Conservation (phyloP, 2,329 filamentous ascomycete species). For the Dothideomycetidae sp. region DNA sequence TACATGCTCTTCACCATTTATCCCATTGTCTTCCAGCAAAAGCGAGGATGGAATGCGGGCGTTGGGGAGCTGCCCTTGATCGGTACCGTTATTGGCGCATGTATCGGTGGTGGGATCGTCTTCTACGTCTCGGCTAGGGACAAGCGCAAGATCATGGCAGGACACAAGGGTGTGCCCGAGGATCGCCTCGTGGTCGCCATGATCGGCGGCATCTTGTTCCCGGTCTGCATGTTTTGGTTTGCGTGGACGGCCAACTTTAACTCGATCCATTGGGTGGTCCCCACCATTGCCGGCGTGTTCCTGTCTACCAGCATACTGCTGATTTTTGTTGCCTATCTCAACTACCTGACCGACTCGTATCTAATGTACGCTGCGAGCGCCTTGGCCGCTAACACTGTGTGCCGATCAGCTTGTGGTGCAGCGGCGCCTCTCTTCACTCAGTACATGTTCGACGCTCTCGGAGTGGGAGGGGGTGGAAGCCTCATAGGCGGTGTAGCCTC, state of each 20-base stretch:
- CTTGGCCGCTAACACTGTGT: conserved; percentile 20
- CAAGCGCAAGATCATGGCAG: conserved; percentile 26
- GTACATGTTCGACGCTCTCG: conserved; percentile 21
- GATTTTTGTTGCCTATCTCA: conserved; percentile 40
- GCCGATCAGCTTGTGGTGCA: conserved; percentile 19
- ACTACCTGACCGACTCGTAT: conserved; percentile 42
- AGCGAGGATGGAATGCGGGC: conserved; percentile 40
- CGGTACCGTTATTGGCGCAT: conserved; percentile 36
- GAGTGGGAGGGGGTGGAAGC: conserved; percentile 20
- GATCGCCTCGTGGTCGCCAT: conserved; percentile 24
- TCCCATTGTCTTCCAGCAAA: conserved; percentile 40
- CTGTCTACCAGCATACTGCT: conserved; percentile 29
- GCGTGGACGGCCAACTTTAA: conserved; percentile 27
- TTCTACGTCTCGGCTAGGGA: conserved; percentile 27
- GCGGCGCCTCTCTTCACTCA: conserved; percentile 20
- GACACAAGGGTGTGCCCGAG: conserved; percentile 29
- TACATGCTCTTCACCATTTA: conserved; percentile 48
- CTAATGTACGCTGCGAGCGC: conserved; percentile 23
- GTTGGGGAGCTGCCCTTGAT: conserved; percentile 39
- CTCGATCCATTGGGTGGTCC: conserved; percentile 33
- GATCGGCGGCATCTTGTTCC: conserved; percentile 22
- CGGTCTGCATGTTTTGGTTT: conserved; percentile 24
- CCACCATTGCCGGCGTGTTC: conserved; percentile 31
- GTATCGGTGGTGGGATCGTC: conserved; percentile 31
- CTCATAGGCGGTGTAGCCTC: conserved; percentile 32